Base-by-base conservation (phyloP, 2,329 filamentous ascomycete species). In the Neocucurbitaria cava region DNA sequence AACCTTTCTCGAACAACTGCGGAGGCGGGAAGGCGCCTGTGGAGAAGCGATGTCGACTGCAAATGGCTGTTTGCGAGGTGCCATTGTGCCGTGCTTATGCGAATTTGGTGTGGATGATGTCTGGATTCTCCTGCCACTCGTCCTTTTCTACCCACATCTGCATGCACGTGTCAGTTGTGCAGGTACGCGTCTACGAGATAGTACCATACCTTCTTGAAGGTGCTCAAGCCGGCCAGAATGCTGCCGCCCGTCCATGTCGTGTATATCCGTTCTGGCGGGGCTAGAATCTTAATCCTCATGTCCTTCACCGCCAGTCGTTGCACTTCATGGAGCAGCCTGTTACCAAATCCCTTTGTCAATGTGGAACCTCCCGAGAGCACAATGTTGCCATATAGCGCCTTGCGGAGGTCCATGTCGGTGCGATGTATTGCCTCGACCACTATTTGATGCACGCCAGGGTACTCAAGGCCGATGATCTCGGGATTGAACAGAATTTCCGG, bases 131-230 rank as follows among this genome's bases (percentile, higher is more conserved):
- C 76, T 99, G 95, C 95, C 95, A 99, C 82, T 99, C 95, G 74
- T 98, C 95, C 74, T 96, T 94, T 79, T 92, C 96, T 72, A 99
- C 95, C 92, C 95, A 98, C 95, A 99, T 99, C 94, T 96, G 75
- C 52, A 58, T 30, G 53, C 46, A 52, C 48, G 56, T 65, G 68
- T 75, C 65, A 76, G 72, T 62, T 39, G 56, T 59, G 30, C 52
- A 58, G 49, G 50, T 23, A 35, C 49, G 49, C 42, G 26, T 31
- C 46, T 45, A 17, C 24, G 26, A 18, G 30, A 28, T 43, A 31
- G 74, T 11, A 41, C 62, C 84, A 75, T 77, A 95, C 92, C 90
- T 98, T 99, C 82, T 94, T 89, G 81, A 99, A 99, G 49, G 95
- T 99, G 81, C 94, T 98, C 77, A 99, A 79, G 6, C 95, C 94